Percentiles rank a stretch among this genome's conserved stretches.
phyloP scores from a whole-genome alignment of 2,329 filamentous ascomycete species.

The Apiospora arundinis region DNA sequence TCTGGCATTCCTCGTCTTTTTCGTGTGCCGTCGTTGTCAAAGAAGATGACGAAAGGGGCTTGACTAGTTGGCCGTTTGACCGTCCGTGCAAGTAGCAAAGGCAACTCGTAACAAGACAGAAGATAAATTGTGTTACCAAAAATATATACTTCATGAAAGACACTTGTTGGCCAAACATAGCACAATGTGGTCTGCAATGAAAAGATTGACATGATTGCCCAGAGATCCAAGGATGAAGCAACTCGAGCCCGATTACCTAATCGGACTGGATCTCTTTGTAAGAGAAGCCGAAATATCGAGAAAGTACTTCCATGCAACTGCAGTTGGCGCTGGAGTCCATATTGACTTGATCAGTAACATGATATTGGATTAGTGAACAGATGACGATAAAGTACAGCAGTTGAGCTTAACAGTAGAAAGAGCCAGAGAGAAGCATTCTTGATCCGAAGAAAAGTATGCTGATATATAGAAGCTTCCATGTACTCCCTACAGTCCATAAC shows the following conservation, averaged over 20 bases:
- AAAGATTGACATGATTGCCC: background rate
- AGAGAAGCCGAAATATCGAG: background rate
- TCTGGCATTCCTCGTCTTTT: background rate
- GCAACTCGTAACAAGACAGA: background rate
- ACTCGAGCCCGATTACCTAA: background rate
- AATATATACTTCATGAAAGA: background rate
- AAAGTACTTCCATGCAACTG: background rate
- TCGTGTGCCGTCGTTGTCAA: background rate
- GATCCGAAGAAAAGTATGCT: no score
- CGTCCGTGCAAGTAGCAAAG: background rate
- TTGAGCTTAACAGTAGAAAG: no score
- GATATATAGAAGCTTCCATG: no score
- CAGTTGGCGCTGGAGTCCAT: no score
- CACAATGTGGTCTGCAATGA: background rate
- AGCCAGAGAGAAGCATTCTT: no score
- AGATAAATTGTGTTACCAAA: background rate
- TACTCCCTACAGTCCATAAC: no score
- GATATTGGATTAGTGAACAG: no score
- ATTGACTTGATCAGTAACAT: no score
- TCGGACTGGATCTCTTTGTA: background rate
- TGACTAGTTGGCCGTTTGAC: background rate
- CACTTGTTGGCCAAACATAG: background rate
- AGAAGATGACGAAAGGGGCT: background rate
- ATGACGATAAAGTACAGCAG: no score
- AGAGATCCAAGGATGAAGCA: background rate